A percentile compares a stretch with the other conserved stretches of the same genome.
Evolutionary conservation across 257 asterid genomes (phyloP).

Genomic region (Voacanga thouarsii): DNA sequence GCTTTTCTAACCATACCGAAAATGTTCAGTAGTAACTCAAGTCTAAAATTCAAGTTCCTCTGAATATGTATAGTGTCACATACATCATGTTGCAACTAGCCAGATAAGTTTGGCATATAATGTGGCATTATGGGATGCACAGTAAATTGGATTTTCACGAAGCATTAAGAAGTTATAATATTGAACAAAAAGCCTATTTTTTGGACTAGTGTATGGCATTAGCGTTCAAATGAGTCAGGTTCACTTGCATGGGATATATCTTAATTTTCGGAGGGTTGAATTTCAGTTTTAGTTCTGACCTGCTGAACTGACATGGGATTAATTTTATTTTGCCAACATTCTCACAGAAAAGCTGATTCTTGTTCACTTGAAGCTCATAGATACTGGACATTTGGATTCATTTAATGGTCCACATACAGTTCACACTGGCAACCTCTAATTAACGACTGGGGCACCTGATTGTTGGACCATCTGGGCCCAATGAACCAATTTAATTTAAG

Average conservation of each 20-base stretch:
- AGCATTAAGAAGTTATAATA: background rate
- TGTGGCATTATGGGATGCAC: background rate
- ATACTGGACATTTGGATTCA: background rate
- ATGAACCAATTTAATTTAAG: background rate
- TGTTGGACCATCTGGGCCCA: background rate
- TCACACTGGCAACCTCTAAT: background rate
- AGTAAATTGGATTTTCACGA: no score
- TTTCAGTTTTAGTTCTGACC: background rate
- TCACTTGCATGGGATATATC: background rate
- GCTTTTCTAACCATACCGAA: background rate
- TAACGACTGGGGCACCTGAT: background rate
- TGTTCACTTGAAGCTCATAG: background rate
- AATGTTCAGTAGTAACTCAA: background rate
- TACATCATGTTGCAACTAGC: background rate
- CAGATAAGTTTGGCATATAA: background rate
- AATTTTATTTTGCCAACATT: background rate
- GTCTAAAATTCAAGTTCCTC: background rate
- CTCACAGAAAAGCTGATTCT: background rate
- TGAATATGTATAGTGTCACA: background rate
- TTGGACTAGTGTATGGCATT: background rate
- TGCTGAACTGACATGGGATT: background rate
- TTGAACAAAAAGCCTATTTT: background rate
- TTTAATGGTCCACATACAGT: background rate
- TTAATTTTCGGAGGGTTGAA: background rate
- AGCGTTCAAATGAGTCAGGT: background rate